phyloP scores from a whole-genome alignment of 768 basidiomycete genomes.

The Psilocybe sp. region DNA sequence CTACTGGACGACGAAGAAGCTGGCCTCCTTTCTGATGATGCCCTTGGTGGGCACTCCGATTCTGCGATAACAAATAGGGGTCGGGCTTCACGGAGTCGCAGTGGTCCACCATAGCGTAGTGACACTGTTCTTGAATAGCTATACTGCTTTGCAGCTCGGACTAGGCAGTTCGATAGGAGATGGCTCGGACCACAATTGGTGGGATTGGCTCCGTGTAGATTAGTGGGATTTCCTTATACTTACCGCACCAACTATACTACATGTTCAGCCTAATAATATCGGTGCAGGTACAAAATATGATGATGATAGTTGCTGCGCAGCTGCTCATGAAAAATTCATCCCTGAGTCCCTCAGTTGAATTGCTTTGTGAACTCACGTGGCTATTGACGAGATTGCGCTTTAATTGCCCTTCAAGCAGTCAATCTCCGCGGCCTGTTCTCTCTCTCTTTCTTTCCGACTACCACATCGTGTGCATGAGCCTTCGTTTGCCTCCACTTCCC shows the following conservation, averaged over 20 bases:
- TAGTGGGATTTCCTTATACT: too few relatives aligned
- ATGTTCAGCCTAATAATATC: too few relatives aligned
- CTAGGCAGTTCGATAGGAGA: too few relatives aligned
- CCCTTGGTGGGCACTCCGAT: slow-evolving; percentile 28
- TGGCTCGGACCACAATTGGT: too few relatives aligned
- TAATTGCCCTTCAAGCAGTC: too few relatives aligned
- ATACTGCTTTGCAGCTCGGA: neutral
- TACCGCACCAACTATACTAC: too few relatives aligned
- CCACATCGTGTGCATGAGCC: neutral
- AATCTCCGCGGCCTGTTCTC: too few relatives aligned
- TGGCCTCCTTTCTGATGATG: slow-evolving; percentile 44
- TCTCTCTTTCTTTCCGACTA: too few relatives aligned
- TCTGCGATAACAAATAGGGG: slow-evolving; percentile 33
- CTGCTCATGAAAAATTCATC: neutral
- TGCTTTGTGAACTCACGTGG: slow-evolving; percentile 4
- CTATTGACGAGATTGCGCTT: neutral
- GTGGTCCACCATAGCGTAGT: slow-evolving; percentile 5
- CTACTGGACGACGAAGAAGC: slow-evolving; percentile 45
- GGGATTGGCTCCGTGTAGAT: too few relatives aligned
- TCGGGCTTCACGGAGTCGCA: slow-evolving; percentile 33
- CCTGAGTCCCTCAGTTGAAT: neutral
- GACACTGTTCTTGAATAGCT: neutral
- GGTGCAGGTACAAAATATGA: too few relatives aligned
- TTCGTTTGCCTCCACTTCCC: neutral
- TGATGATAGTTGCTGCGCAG: too few relatives aligned